Percentiles rank a stretch among this genome's conserved stretches.
Conservation (phyloP, 129 eudicot species). For the Kitagawia praeruptora region DNA sequence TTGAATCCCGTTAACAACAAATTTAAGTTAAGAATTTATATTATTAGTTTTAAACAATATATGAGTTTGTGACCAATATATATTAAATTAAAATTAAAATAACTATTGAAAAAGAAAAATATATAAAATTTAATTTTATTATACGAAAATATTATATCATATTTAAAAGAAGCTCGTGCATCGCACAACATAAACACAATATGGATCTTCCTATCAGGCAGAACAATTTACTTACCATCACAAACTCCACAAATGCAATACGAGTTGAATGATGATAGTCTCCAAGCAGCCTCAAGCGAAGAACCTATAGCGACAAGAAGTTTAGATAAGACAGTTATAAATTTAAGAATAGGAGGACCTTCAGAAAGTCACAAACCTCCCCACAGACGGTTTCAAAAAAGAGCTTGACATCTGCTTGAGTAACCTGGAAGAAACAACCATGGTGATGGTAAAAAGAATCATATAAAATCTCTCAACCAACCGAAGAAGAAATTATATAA, state of each 20-base stretch:
- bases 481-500: not conserved
- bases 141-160: no score
- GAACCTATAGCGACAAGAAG: slow-evolving; percentile 8
- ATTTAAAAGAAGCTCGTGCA: no score
- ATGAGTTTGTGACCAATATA: no score
- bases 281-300: slow-evolving; percentile 87
- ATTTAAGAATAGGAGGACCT: not conserved
- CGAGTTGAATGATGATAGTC: slow-evolving; percentile 89
- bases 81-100: no score
- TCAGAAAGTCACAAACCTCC: slow-evolving; percentile 41
- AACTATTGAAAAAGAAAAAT: no score
- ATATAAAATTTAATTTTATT: no score
- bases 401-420: slow-evolving; percentile 83
- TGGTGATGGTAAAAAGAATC: not conserved
- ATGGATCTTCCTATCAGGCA: not conserved
- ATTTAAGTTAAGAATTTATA: no score
- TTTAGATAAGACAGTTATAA: no score
- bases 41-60: no score
- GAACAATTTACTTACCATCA: slow-evolving; percentile 42
- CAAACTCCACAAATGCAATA: slow-evolving; percentile 95
- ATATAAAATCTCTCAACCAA: not conserved
- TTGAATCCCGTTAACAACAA: no score
- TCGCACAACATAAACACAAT: not conserved
- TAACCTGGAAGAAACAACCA: slow-evolving; percentile 40
- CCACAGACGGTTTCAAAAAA: slow-evolving; percentile 86